phyloP scores from a whole-genome alignment of 2,329 filamentous ascomycete species.

The Clonostachys chloroleuca region DNA sequence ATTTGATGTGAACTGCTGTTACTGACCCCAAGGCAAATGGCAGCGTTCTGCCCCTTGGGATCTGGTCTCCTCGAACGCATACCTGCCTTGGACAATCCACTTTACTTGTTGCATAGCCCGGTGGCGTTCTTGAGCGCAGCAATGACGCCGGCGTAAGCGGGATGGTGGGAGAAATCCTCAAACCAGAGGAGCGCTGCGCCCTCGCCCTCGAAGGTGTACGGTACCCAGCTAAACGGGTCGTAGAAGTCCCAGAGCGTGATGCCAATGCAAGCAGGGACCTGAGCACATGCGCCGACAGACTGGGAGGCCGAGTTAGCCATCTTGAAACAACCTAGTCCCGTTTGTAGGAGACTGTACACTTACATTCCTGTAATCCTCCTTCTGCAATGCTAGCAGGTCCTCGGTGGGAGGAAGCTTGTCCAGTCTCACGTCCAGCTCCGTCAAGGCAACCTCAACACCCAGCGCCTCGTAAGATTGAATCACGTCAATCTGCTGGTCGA shows the following conservation, averaged over 20 bases:
- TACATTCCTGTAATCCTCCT: conserved; percentile 17
- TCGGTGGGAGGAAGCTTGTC: conserved; percentile 13
- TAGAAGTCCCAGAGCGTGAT: conserved; percentile 28
- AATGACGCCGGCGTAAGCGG: conserved; percentile 31
- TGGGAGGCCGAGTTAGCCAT: background rate
- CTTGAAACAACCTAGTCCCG: too few relatives aligned
- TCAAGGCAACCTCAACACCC: conserved; percentile 46
- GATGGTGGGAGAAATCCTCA: conserved; percentile 32
- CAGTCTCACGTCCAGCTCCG: conserved; percentile 49
- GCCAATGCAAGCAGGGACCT: conserved; percentile 19
- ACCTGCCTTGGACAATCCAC: too few relatives aligned
- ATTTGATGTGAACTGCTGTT: too few relatives aligned
- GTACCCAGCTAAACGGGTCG: conserved; percentile 33
- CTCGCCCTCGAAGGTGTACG: conserved; percentile 29
- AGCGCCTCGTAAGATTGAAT: conserved; percentile 36
- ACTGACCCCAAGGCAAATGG: too few relatives aligned
- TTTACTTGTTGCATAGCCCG: conserved; percentile 3
- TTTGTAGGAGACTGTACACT: background rate
- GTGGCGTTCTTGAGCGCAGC: conserved; percentile 25
- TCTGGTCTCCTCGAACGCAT: too few relatives aligned
- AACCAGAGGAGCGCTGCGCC: conserved; percentile 36
- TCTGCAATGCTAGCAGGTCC: conserved; percentile 19
- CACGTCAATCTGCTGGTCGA: conserved; percentile 30
- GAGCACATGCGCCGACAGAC: conserved; percentile 18
- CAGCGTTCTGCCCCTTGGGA: too few relatives aligned